These are phyloP conservation scores for Trifolium dubium DNA, from an alignment of 306 rosid species.

Conservation along the genomic window DNA sequence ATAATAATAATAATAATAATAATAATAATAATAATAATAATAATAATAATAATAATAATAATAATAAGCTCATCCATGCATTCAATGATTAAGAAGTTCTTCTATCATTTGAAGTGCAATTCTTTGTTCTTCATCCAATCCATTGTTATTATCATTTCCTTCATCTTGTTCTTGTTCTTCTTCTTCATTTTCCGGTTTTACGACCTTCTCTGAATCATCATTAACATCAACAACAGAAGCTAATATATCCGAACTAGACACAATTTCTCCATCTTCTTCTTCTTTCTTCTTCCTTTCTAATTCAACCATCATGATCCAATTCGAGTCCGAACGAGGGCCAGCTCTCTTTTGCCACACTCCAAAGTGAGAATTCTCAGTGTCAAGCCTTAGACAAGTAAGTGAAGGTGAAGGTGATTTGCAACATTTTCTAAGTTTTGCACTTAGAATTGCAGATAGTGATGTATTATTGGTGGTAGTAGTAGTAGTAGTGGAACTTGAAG, in stretches of 20 bases:
- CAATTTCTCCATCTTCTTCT: background rate
- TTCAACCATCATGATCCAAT: slow-evolving; percentile 87
- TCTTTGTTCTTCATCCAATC: slow-evolving; percentile 59
- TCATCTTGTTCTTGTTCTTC: background rate
- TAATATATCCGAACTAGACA: background rate
- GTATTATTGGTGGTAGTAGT: background rate
- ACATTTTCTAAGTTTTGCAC: slow-evolving; percentile 70
- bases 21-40: background rate
- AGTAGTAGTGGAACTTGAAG: slow-evolving; percentile 25
- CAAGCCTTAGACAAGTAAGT: slow-evolving; percentile 81
- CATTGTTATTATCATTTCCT: background rate
- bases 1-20: background rate
- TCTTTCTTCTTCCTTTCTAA: slow-evolving; percentile 45
- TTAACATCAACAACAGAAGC: background rate
- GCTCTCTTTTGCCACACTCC: slow-evolving; percentile 85
- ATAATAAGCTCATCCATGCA: background rate
- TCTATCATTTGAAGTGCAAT: slow-evolving; percentile 81
- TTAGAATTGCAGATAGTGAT: slow-evolving; percentile 60
- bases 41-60: background rate
- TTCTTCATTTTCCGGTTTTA: slow-evolving; percentile 38
- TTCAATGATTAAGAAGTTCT: slow-evolving; percentile 60
- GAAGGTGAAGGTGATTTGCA: slow-evolving; percentile 74
- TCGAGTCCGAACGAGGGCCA: slow-evolving; percentile 64
- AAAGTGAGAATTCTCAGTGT: slow-evolving; percentile 74
- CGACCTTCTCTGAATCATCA: slow-evolving; percentile 16